Base-by-base conservation (phyloP, 2,329 filamentous ascomycete genomes). In the Cryphonectria carpinicola region DNA sequence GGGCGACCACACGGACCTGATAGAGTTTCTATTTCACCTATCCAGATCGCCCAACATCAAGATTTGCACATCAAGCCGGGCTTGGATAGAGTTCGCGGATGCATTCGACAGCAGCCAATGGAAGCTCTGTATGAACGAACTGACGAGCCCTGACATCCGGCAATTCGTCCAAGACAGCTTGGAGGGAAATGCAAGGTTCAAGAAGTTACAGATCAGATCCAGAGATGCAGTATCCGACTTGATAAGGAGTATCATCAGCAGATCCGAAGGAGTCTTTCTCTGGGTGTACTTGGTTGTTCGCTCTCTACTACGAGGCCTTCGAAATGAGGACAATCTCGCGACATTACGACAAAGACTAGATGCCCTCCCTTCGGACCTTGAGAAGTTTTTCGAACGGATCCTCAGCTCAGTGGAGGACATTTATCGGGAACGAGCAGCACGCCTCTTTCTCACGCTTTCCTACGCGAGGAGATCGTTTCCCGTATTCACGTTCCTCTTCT, bases 261-360 rank as follows among this genome's bases (percentile, higher is more conserved):
- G 66, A 32, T 46, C 72, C 1, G 39, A 64, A n/a, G 73, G 73
- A 11, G 73, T 74, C 1, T 73, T 74, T 19, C 72, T 74, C 37
- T 74, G 70, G 71, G 70, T 69, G 10, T 69, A 67, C 19, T 63
- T 73, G 22, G 71, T 73, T 22, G 22, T 72, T 46, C 70, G 68
- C 7, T 35, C 39, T 1, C 68, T 68, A 19, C 32, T 65, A n/a
- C 60, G 49, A 28, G 67, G 61, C 5, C 49, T 68, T 25, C 46
- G 67, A 8, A 58, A 46, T 19, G 54, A 58, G 28, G 67, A 69
- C 39, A 19, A 62, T 62, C 25, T 69, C 52, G 37, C 25, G 3
- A 54, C 54, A 35, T 19, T 58, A 19, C 54, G 25, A 19, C 25
- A 65, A n/a, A 66, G 64, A 22, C 46, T 66, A 19, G 64, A 66